Conservation (phyloP, 2,329 filamentous ascomycete genomes). For the Fusarium bactridioides region DNA sequence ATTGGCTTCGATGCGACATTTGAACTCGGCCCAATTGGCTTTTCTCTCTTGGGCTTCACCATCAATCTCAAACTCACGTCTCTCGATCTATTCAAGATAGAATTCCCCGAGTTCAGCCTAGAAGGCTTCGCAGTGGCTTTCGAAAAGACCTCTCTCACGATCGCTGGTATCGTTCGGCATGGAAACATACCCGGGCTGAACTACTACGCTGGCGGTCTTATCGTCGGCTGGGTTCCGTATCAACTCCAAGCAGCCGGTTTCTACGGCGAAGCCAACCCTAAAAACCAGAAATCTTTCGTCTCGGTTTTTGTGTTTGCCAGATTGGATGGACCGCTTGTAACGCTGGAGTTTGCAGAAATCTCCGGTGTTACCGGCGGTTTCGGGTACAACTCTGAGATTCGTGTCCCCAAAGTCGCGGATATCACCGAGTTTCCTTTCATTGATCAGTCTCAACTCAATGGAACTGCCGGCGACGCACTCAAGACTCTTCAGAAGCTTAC, state of each 20-base stretch:
- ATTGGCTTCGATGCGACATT: constrained; percentile 48
- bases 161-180: neutral
- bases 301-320: neutral
- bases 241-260: neutral
- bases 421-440: neutral
- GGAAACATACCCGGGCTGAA: neutral
- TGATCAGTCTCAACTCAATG: neutral
- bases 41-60: constrained; percentile 46
- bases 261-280: neutral
- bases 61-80: neutral
- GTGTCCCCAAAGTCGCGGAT: neutral
- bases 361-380: neutral
- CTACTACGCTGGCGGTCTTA: neutral
- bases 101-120: neutral
- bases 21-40: constrained; percentile 47
- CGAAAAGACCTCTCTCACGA: neutral
- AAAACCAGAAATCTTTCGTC: neutral
- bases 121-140: neutral
- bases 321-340: neutral
- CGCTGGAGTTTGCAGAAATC: neutral
- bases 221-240: neutral
- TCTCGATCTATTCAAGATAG: neutral
- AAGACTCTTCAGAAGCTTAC: neutral
- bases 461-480: neutral
- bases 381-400: neutral